Evolutionary conservation across 1,284 basidiomycete genomes (phyloP), one percentile per base, ranked within the genome.

Genomic region (Ustilago hordei): DNA sequence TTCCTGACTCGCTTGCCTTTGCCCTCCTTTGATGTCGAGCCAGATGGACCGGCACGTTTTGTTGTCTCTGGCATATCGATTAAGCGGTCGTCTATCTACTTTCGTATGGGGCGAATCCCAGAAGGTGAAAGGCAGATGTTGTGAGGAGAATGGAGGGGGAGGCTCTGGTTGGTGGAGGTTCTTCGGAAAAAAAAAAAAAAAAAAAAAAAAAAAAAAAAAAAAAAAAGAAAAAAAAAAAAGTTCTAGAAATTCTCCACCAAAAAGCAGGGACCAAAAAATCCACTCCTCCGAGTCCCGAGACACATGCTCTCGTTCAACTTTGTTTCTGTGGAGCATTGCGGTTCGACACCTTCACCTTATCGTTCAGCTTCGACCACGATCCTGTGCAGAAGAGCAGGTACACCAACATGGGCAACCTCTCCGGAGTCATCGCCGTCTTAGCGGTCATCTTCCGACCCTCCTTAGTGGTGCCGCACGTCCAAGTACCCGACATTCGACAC

Each of bases 401-500:
- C 13, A n/a, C 8, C 55, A 39, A 5, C 52, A 80, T 79, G 70
- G 64, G 64, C 79, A 94, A 94, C 85, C 85, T 94, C 34, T 90
- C 93, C 0, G 94, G 93, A 55, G 87, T 92, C 6, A 88, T 94
- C 2, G 92, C 91, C 31, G 91, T 93, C 17, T 89, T 95, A 60
- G 91, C 93, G 28, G 89, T 93, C 4, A 75, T 95, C 31, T 83
- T 93, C 79, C 90, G 91, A 61, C 93, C 94, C 0, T 89, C 91
- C 2, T 82, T 94, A 2, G 88, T 94, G 3, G 87, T 95, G 2
- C 95, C 95, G 7, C 89, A 90, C 73, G 75, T 96, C 1, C 82
- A 88, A 1, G 90, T 95, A 1, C 84, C 90, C 93, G 95, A 94
- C 85, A 94, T 98, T 80, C 91, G 93, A 86, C 89, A 93, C 76